Evolutionary conservation across 2,329 filamentous ascomycete species (phyloP).

Genomic region (Beauveria caledonica): DNA sequence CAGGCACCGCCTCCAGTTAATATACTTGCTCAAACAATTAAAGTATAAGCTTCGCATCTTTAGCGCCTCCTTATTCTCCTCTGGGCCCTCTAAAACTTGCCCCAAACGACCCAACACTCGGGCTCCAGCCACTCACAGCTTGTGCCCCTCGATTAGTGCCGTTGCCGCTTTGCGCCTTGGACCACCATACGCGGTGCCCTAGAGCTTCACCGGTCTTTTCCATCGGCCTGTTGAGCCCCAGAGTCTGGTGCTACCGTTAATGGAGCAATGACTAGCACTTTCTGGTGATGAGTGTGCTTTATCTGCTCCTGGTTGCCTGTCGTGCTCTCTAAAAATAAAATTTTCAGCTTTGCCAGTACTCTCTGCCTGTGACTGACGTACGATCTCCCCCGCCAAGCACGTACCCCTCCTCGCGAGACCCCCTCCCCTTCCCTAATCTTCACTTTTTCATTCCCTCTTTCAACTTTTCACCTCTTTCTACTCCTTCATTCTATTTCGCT

Average conservation of each 20-base stretch:
- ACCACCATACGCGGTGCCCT: background rate
- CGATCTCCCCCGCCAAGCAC: conserved; percentile 8
- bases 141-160: conserved; percentile 1
- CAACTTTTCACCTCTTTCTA: conserved; percentile 9
- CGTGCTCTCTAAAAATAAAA: background rate
- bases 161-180: background rate
- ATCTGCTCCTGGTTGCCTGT: background rate
- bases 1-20: conserved; percentile 2
- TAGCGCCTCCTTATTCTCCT: background rate
- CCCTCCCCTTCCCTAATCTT: conserved; percentile 13
- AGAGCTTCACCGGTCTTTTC: conserved; percentile 8
- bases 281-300: background rate
- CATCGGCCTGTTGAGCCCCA: background rate
- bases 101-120: background rate
- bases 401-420: conserved; percentile 5
- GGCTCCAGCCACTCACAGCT: conserved; percentile 7
- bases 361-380: conserved; percentile 9
- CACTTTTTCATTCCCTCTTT: conserved; percentile 13
- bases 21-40: background rate
- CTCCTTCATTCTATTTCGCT: background rate
- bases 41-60: conserved; percentile 1
- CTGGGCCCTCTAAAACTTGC: background rate
- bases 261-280: background rate
- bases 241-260: background rate
- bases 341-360: background rate